These are phyloP conservation scores for Backusella circina DNA, from an alignment of 192 early-diverging fungal genomes.

Conservation along the genomic window DNA sequence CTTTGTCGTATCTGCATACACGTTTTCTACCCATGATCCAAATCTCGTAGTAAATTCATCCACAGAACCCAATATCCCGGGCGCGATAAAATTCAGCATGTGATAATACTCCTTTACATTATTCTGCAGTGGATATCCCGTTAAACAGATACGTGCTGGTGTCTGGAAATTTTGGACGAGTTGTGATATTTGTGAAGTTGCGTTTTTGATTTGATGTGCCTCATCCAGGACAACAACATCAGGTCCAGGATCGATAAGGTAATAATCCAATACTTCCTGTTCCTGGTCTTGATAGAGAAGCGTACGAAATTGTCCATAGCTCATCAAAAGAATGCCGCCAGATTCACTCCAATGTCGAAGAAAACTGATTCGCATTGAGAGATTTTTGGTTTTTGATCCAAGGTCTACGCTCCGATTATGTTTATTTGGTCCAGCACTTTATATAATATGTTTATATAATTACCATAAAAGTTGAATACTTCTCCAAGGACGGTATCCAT, in stretches of 20 bases:
- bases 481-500: constrained; percentile 31
- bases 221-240: constrained; percentile 78
- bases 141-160: constrained; percentile 64
- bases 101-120: constrained; percentile 75
- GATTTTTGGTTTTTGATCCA: not conserved
- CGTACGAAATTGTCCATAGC: constrained; percentile 59
- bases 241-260: constrained; percentile 62
- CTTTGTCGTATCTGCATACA: constrained; percentile 48
- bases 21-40: constrained; percentile 56
- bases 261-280: constrained; percentile 15
- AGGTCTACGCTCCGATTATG: not conserved
- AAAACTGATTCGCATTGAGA: constrained; percentile 18
- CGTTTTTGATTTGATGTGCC: constrained; percentile 73
- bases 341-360: constrained; percentile 52
- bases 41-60: constrained; percentile 55
- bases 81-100: constrained; percentile 74
- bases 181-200: not conserved
- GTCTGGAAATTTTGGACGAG: constrained; percentile 46
- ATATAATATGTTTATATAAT: not conserved
- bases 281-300: constrained; percentile 15
- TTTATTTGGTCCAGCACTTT: not conserved
- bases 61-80: constrained; percentile 56
- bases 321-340: constrained; percentile 69
- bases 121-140: constrained; percentile 87
- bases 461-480: constrained; percentile 44